A percentile compares a stretch with the other conserved stretches of the same genome.
These are phyloP conservation scores for Arthrinium phaeospermum DNA, from an alignment of 2,329 filamentous ascomycete genomes.

Conservation along the genomic window DNA sequence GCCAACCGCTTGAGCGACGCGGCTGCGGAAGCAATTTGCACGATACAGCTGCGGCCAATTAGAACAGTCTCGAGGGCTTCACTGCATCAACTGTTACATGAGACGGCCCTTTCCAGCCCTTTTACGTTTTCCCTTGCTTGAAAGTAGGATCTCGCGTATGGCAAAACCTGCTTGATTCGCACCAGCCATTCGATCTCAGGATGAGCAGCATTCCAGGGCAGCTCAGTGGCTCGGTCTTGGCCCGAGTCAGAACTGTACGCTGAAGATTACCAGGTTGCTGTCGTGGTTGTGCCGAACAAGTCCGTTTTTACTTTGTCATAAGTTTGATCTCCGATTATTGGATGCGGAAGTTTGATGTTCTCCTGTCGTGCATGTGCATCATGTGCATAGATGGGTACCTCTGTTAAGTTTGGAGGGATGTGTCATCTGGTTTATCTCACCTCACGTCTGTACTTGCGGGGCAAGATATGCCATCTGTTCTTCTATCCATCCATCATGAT, in stretches of 20 bases:
- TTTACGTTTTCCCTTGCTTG: background rate
- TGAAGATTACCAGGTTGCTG: background rate
- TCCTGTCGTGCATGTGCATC: background rate
- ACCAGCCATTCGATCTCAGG: background rate
- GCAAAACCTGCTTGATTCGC: background rate
- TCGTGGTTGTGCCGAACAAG: background rate
- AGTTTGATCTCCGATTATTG: background rate
- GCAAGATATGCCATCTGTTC: background rate
- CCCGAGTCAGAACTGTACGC: background rate
- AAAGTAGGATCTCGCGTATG: background rate
- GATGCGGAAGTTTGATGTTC: background rate
- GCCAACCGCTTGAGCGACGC: background rate
- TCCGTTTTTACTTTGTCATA: background rate
- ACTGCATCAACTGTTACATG: background rate
- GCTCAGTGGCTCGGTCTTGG: background rate
- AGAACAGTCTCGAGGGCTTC: background rate
- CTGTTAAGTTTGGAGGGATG: background rate
- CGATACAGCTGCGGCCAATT: background rate
- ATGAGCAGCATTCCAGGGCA: background rate
- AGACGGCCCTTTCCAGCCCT: background rate
- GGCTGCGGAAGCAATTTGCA: background rate
- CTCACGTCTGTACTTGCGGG: background rate
- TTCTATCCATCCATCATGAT: background rate
- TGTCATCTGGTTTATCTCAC: background rate
- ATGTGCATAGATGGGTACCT: background rate